Percentiles rank a stretch among this genome's conserved stretches.
These are phyloP conservation scores for Apiospora sp. DNA, from an alignment of 2,329 filamentous ascomycete species.

Conservation along the genomic window DNA sequence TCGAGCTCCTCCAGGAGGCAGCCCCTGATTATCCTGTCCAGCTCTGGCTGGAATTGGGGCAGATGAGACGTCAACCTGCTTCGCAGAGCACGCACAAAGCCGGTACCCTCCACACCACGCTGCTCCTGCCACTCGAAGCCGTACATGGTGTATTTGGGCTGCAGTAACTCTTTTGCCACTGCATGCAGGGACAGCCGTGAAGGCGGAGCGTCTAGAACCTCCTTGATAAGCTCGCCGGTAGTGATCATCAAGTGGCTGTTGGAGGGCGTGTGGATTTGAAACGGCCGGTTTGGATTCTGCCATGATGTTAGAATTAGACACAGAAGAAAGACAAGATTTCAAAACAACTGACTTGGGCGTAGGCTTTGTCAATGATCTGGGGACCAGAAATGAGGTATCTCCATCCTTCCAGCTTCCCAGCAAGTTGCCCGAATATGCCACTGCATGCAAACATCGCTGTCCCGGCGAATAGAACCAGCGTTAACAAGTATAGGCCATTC, in stretches of 20 bases:
- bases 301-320: slow-evolving; percentile 1
- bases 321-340: not conserved
- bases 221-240: slow-evolving; percentile 8
- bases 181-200: slow-evolving; percentile 19
- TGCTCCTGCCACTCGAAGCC: slow-evolving; percentile 26
- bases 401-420: not conserved
- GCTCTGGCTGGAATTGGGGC: slow-evolving; percentile 13
- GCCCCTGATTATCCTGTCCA: slow-evolving; percentile 22
- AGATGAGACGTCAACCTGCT: slow-evolving; percentile 22
- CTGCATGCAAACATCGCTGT: not conserved
- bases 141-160: slow-evolving; percentile 25
- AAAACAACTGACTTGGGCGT: not conserved
- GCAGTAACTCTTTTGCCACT: slow-evolving; percentile 24
- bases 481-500: no score
- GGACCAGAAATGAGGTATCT: not conserved
- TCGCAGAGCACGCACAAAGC: slow-evolving; percentile 24
- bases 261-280: slow-evolving; percentile 17
- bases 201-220: slow-evolving; percentile 15
- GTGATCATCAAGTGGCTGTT: slow-evolving; percentile 24
- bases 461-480: not conserved
- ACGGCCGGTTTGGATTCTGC: not conserved
- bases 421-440: not conserved
- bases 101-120: slow-evolving; percentile 25
- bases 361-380: not conserved
- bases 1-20: slow-evolving; percentile 19